Evolutionary conservation across 2,329 filamentous ascomycete species (phyloP).

Genomic region (Decorospora gaudefroyi): DNA sequence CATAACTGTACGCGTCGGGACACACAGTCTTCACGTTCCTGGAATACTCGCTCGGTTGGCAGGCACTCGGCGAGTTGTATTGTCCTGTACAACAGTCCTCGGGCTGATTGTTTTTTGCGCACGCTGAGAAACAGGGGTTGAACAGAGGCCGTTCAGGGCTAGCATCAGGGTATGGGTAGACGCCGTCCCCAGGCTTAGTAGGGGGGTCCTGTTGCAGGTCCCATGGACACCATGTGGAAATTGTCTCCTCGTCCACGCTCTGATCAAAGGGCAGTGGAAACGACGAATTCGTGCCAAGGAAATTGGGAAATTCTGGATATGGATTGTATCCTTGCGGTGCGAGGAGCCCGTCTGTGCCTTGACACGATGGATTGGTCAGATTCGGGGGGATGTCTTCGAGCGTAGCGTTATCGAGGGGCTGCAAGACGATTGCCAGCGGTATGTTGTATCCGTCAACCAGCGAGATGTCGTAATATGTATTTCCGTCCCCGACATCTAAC

Average conservation of each 20-base stretch:
- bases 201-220: conserved; percentile 71
- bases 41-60: conserved; percentile 70
- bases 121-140: conserved; percentile 77
- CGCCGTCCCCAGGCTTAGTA: conserved; percentile 70
- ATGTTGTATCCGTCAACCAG: conserved; percentile 85
- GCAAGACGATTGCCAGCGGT: conserved; percentile 63
- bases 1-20: conserved; percentile 81
- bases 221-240: conserved; percentile 79
- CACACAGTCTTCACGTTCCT: conserved; percentile 73
- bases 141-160: conserved; percentile 71
- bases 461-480: conserved; percentile 84
- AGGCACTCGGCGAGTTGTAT: conserved; percentile 66
- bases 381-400: conserved; percentile 71
- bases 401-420: conserved; percentile 61
- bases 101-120: conserved; percentile 68
- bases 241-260: conserved; percentile 59
- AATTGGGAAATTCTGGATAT: conserved; percentile 56
- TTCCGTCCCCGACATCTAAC: conserved; percentile 66
- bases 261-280: conserved; percentile 71
- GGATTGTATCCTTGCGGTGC: conserved; percentile 52
- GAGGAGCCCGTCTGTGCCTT: conserved; percentile 69
- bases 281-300: conserved; percentile 65
- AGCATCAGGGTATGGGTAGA: conserved; percentile 81
- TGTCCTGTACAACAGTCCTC: conserved; percentile 76
- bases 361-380: conserved; percentile 75